Conservation (phyloP, 2,329 filamentous ascomycete genomes). For the Aspergillus quadricinctus region DNA sequence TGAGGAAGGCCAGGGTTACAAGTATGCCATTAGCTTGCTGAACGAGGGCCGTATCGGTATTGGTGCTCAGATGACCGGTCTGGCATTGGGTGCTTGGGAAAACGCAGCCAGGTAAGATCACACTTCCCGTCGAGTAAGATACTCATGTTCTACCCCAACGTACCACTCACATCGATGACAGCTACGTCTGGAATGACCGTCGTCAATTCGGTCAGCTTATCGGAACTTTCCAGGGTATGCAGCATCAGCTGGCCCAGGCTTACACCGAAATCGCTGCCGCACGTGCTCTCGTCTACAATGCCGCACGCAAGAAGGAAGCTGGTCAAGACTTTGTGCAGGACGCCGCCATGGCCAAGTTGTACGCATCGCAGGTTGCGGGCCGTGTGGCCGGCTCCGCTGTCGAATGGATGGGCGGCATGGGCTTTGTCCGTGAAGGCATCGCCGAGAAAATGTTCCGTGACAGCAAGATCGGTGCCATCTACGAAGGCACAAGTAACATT, state of each 20-base stretch:
- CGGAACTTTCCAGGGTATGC: slow-evolving; percentile 98
- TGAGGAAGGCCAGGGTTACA: slow-evolving; percentile 88
- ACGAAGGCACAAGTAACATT: slow-evolving; percentile 74
- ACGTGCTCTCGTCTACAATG: slow-evolving; percentile 89
- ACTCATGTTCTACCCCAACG: background rate
- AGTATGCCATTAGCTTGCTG: slow-evolving; percentile 89
- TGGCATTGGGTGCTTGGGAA: slow-evolving; percentile 90
- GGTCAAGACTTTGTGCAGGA: slow-evolving; percentile 93
- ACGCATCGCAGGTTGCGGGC: slow-evolving; percentile 86
- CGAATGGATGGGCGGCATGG: slow-evolving; percentile 99
- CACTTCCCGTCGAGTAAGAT: background rate
- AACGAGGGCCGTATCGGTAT: slow-evolving; percentile 98
- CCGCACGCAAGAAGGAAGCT: slow-evolving; percentile 94
- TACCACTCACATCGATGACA: slow-evolving; percentile 22
- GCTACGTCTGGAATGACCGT: slow-evolving; percentile 96
- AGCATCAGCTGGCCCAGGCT: slow-evolving; percentile 95
- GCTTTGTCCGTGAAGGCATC: slow-evolving; percentile 91
- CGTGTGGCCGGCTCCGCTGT: slow-evolving; percentile 80
- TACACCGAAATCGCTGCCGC: slow-evolving; percentile 92
- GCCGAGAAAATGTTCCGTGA: slow-evolving; percentile 98
- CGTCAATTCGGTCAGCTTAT: slow-evolving; percentile 93
- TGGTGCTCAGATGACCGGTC: slow-evolving; percentile 95
- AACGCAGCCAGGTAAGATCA: slow-evolving; percentile 70
- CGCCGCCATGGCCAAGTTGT: slow-evolving; percentile 97
- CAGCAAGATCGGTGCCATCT: slow-evolving; percentile 97